Percentiles rank a stretch among this genome's conserved stretches.
Evolutionary conservation across 2,329 filamentous ascomycete genomes (phyloP).

Genomic region (Penicillium expansum): DNA sequence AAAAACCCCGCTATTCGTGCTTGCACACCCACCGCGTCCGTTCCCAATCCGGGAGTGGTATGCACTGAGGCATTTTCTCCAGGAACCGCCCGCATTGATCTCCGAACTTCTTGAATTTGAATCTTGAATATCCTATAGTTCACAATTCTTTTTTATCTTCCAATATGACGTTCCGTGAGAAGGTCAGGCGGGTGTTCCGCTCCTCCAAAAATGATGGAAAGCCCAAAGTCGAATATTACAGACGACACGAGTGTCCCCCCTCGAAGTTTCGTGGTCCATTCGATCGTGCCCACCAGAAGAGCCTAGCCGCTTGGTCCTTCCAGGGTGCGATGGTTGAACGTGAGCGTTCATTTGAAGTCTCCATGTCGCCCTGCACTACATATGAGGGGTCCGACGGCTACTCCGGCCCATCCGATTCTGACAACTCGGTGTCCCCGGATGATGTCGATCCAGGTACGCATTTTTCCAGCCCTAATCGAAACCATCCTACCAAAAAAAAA

Average conservation of each 20-base stretch:
- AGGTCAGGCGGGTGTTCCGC: constrained; percentile 37
- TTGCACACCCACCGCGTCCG: constrained; percentile 33
- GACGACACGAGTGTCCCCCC: constrained; percentile 46
- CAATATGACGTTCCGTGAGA: constrained; percentile 41
- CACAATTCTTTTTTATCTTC: constrained; percentile 2
- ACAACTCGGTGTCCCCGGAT: constrained; percentile 21
- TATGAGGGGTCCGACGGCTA: constrained; percentile 13
- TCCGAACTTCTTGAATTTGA: constrained; percentile 3
- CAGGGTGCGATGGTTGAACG: constrained; percentile 36
- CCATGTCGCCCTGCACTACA: constrained; percentile 40
- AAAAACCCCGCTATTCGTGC: constrained; percentile 29
- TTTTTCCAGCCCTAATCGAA: not conserved
- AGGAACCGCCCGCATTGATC: constrained; percentile 16
- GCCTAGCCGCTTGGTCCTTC: constrained; percentile 47
- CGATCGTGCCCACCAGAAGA: constrained; percentile 46
- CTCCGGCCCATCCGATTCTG: constrained; percentile 18
- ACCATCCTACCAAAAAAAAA: too few relatives aligned
- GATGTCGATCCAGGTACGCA: constrained; percentile 23
- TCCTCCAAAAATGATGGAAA: constrained; percentile 28
- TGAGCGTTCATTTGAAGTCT: constrained; percentile 35
- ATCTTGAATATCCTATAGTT: constrained; percentile 7
- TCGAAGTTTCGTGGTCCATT: constrained; percentile 51
- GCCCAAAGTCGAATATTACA: constrained; percentile 49
- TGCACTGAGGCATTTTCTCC: constrained; percentile 24
- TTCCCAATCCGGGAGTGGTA: constrained; percentile 31